These are phyloP conservation scores for Polyporus tsugae DNA, from an alignment of 1,284 basidiomycete genomes.

Conservation along the genomic window DNA sequence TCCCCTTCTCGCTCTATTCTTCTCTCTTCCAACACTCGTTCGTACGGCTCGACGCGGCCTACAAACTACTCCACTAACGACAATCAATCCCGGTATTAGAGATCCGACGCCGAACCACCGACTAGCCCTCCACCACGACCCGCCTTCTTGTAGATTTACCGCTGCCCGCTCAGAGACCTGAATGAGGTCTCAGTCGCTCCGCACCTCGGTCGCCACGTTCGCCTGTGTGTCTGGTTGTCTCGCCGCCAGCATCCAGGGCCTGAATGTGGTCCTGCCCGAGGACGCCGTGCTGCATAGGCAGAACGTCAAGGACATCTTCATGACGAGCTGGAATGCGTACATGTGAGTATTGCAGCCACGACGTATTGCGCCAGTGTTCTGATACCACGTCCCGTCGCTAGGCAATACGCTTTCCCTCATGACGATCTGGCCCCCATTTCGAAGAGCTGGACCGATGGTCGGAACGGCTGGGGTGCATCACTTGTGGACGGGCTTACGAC, in stretches of 20 bases:
- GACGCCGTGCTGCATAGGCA: slow-evolving; percentile 49
- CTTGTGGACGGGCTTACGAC: slow-evolving; percentile 72
- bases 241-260: slow-evolving; percentile 48
- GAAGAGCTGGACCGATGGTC: slow-evolving; percentile 56
- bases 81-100: background rate
- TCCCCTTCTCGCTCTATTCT: background rate
- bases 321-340: slow-evolving; percentile 64
- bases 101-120: background rate
- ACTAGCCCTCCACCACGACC: background rate
- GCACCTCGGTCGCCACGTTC: slow-evolving; percentile 31
- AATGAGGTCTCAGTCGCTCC: slow-evolving; percentile 31
- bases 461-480: slow-evolving; percentile 78
- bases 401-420: slow-evolving; percentile 68
- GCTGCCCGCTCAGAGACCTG: background rate
- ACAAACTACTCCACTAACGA: background rate
- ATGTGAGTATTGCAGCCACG: slow-evolving; percentile 48
- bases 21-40: too few relatives aligned
- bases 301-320: slow-evolving; percentile 63
- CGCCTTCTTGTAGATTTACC: background rate
- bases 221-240: slow-evolving; percentile 31
- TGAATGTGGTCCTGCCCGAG: slow-evolving; percentile 52
- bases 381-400: slow-evolving; percentile 35
- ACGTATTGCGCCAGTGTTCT: background rate
- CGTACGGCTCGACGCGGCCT: too few relatives aligned
- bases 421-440: slow-evolving; percentile 67